phyloP scores from a whole-genome alignment of 805 yeast genomes.

The Priceomyces fermenticarens region DNA sequence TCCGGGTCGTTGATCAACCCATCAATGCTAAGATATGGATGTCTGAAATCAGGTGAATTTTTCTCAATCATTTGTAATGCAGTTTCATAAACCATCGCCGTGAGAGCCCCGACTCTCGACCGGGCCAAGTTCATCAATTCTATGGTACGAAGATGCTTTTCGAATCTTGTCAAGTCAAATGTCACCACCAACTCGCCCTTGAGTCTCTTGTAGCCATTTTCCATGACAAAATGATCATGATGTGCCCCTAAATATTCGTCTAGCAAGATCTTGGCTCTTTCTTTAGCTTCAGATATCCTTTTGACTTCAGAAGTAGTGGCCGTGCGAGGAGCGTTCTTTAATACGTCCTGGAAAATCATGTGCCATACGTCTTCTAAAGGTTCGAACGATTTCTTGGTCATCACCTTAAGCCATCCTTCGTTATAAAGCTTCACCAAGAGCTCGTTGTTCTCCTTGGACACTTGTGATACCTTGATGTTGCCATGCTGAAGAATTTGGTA shows the following conservation, averaged over 20 bases:
- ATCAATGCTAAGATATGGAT: slow-evolving; percentile 41
- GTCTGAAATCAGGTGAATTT: slow-evolving; percentile 41
- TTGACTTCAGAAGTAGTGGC: slow-evolving; percentile 39
- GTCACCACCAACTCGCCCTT: slow-evolving; percentile 51
- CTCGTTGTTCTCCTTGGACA: slow-evolving; percentile 19
- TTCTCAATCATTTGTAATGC: slow-evolving; percentile 60
- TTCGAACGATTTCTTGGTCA: slow-evolving; percentile 28
- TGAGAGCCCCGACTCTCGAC: slow-evolving; percentile 65
- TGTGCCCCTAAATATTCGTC: slow-evolving; percentile 30
- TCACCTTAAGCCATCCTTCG: slow-evolving; percentile 36
- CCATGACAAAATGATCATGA: slow-evolving; percentile 21
- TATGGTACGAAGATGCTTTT: slow-evolving; percentile 61
- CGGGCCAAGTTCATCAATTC: slow-evolving; percentile 62
- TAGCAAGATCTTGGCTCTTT: slow-evolving; percentile 41
- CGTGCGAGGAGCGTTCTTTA: slow-evolving; percentile 33
- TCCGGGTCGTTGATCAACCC: slow-evolving; percentile 54
- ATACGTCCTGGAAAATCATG: slow-evolving; percentile 31
- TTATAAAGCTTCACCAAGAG: slow-evolving; percentile 23
- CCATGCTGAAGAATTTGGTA: slow-evolving; percentile 73
- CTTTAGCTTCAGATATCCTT: slow-evolving; percentile 58
- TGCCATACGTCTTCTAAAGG: slow-evolving; percentile 41
- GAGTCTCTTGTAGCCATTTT: slow-evolving; percentile 41
- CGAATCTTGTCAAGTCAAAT: slow-evolving; percentile 62
- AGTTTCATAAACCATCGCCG: slow-evolving; percentile 61
- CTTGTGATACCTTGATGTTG: slow-evolving; percentile 50